Evolutionary conservation across 1,284 basidiomycete genomes (phyloP), one percentile per base, ranked within the genome.

Genomic region (Ustilago sp.): DNA sequence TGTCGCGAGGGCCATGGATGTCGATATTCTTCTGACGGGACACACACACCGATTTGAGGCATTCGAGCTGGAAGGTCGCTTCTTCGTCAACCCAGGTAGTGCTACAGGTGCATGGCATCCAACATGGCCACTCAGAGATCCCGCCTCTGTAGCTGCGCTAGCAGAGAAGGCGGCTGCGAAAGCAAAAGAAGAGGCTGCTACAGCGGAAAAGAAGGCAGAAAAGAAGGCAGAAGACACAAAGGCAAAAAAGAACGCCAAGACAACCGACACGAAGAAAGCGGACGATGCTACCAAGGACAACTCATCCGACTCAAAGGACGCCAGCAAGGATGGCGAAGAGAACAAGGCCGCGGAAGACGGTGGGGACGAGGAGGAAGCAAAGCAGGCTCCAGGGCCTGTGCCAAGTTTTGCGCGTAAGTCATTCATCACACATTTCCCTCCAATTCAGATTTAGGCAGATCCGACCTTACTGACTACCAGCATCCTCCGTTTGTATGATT

Each of bases 31-130:
- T 31, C 88, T 99, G 23, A 94, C 92, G 2, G 96, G 97, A 0
- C 94, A 94, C 80, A 99, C 96, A 1, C 95, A 98, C 87, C 94
- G 93, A 34, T 98, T 99, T 87, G 94, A 98, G 86, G 94, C 95
- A 4, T 92, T 94, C 73, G 95, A 96, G 85, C 91, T 93, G 80
- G 94, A 95, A 74, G 91, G 91, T 50, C 90, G 92, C 66, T 99
- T 98, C 89, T 98, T 98, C 84, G 91, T 98, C 57, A 98, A 98
- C 86, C 96, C 96, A 0, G 96, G 96, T 1, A 94, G 93, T 15
- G 95, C 94, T 1, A 96, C 94, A 0, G 95, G 95, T 47, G 95
- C 96, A 15, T 98, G 94, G 94, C 78, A 5, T 68, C 77, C 72
- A 74, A 75, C 63, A 91, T 92, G 45, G 90, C 90, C 32, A 12